Percentiles rank a stretch among this genome's conserved stretches.
These are phyloP conservation scores for Neonectria coccinea DNA, from an alignment of 2,329 filamentous ascomycete species.

Conservation along the genomic window DNA sequence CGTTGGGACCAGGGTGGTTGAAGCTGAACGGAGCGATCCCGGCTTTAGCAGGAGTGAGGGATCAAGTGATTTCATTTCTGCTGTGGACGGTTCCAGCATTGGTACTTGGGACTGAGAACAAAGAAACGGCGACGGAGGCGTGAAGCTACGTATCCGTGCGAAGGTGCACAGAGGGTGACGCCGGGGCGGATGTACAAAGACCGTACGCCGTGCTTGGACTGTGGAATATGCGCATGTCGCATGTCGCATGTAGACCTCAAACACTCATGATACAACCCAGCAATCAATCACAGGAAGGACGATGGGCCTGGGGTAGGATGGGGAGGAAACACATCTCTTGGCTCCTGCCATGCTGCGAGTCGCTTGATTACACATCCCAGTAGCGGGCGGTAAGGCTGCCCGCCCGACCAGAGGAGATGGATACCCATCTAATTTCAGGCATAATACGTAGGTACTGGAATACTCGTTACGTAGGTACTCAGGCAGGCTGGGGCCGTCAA, in stretches of 20 bases:
- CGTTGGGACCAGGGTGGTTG: constrained; percentile 6
- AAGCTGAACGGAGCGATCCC: constrained; percentile 11
- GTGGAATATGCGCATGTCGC: constrained; percentile 12
- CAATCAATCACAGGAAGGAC: constrained; percentile 11
- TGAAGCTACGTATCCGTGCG: neutral
- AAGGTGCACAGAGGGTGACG: constrained; percentile 13
- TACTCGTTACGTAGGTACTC: neutral
- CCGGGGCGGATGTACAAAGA: neutral
- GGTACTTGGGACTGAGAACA: no score
- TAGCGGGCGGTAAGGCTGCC: neutral
- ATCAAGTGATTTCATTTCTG: neutral
- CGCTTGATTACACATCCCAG: constrained; percentile 18
- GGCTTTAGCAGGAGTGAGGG: neutral
- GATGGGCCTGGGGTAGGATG: neutral
- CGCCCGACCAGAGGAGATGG: neutral
- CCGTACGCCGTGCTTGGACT: neutral
- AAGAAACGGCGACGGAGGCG: neutral
- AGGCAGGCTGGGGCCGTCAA: neutral
- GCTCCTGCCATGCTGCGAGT: neutral
- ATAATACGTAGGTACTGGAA: neutral
- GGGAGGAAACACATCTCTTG: constrained; percentile 3
- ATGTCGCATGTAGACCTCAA: constrained; percentile 17
- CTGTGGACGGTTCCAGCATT: no score
- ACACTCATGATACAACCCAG: constrained; percentile 24
- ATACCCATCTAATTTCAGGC: constrained; percentile 19